Evolutionary conservation across 768 basidiomycete genomes (phyloP).

Genomic region (Austroboletus festivus): DNA sequence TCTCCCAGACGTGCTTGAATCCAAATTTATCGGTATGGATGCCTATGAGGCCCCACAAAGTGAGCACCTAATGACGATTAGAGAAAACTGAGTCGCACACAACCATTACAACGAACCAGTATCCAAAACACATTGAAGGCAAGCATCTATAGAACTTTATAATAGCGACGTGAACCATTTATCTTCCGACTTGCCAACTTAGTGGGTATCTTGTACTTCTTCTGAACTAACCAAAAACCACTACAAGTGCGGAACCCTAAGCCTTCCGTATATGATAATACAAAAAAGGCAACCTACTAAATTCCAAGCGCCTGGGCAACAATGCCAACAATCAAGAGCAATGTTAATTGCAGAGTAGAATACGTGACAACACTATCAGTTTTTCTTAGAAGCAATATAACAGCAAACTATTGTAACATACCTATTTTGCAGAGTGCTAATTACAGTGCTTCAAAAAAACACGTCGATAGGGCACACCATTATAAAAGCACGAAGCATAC

Average conservation of each 20-base stretch:
- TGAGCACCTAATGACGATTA: constrained; percentile 45
- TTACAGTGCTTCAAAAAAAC: constrained; percentile 50
- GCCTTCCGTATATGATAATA: neutral
- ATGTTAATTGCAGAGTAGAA: constrained; percentile 67
- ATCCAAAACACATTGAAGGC: constrained; percentile 73
- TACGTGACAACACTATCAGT: constrained; percentile 58
- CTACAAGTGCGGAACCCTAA: constrained; percentile 28
- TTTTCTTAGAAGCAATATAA: constrained; percentile 4
- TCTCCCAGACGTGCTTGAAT: constrained; percentile 83
- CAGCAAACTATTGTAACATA: constrained; percentile 15
- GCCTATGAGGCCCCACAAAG: constrained; percentile 76
- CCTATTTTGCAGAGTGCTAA: constrained; percentile 72
- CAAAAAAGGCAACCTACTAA: constrained; percentile 44
- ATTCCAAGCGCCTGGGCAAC: constrained; percentile 63
- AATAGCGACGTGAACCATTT: neutral
- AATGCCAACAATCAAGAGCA: constrained; percentile 65
- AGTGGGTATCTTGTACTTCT: constrained; percentile 57
- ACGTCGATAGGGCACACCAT: constrained; percentile 1
- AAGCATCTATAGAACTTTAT: constrained; percentile 50
- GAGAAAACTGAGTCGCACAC: neutral
- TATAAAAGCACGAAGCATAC: constrained; percentile 35
- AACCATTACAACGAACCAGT: constrained; percentile 39
- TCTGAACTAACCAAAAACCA: constrained; percentile 68
- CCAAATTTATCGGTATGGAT: constrained; percentile 71
- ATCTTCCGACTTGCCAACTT: constrained; percentile 39